Evolutionary conservation across 257 asterid genomes (phyloP).

Genomic region (Agastache rugosa): DNA sequence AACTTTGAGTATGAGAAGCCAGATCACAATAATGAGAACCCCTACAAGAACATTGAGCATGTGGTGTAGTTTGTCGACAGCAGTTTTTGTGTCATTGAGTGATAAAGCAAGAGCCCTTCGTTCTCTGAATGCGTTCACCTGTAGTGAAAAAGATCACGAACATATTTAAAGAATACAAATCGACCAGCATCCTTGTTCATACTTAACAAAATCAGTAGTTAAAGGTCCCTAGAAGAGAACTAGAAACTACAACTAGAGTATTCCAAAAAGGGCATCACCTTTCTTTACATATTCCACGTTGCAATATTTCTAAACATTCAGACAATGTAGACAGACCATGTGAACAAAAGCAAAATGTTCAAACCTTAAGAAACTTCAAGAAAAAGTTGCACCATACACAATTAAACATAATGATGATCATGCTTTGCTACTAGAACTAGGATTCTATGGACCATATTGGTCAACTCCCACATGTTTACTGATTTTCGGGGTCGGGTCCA

Average conservation of each 20-base stretch:
- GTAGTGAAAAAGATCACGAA: conserved; percentile 14
- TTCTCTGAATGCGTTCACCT: conserved; percentile 92
- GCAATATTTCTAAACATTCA: background rate
- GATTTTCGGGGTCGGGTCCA: background rate
- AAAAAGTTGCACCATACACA: conserved; percentile 17
- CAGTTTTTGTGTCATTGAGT: conserved; percentile 94
- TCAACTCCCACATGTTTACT: background rate
- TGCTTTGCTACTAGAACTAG: background rate
- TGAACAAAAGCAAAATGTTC: background rate
- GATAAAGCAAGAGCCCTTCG: conserved; percentile 92
- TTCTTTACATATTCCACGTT: background rate
- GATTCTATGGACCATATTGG: background rate
- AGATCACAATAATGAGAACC: conserved; percentile 54
- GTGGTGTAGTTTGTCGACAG: conserved; percentile 86
- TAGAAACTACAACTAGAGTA: background rate
- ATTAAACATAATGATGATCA: background rate
- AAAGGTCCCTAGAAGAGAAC: background rate
- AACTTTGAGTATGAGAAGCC: conserved; percentile 86
- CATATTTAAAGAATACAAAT: background rate
- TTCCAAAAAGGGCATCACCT: background rate
- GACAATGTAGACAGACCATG: background rate
- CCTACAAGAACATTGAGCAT: conserved; percentile 74
- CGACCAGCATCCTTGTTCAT: background rate
- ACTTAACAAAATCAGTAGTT: background rate
- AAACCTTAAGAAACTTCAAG: background rate